Percentiles rank a stretch among this genome's conserved stretches.
Evolutionary conservation across 1,284 basidiomycete species (phyloP).

Genomic region (Porodaedalea pini): DNA sequence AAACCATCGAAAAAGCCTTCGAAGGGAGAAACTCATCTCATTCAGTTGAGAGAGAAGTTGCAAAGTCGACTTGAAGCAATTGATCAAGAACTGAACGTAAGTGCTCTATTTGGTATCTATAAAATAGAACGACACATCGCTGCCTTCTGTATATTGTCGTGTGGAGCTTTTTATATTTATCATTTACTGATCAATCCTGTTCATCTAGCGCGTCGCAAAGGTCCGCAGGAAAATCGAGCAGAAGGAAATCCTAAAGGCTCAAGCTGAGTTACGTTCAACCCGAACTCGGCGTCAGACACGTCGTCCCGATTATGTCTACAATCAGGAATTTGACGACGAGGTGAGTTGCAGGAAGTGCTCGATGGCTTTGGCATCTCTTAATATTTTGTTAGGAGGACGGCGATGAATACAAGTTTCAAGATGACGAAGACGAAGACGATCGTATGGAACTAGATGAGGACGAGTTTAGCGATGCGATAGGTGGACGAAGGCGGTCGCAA

Average conservation of each 20-base stretch:
- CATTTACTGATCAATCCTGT: constrained; percentile 27
- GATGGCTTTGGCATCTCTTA: background rate
- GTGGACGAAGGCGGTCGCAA: constrained; percentile 58
- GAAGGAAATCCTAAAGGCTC: constrained; percentile 57
- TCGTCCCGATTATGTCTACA: constrained; percentile 75
- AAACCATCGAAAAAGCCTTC: constrained; percentile 50
- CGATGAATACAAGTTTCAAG: constrained; percentile 63
- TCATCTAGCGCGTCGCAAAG: constrained; percentile 59
- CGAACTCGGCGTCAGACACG: constrained; percentile 66
- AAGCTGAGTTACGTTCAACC: constrained; percentile 72
- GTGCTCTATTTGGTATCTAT: constrained; percentile 30
- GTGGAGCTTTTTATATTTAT: no score
- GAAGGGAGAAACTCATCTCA: constrained; percentile 40
- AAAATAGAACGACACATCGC: constrained; percentile 22
- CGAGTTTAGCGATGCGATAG: constrained; percentile 35
- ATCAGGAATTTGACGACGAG: constrained; percentile 60
- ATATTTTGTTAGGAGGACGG: constrained; percentile 47
- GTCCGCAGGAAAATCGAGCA: constrained; percentile 66
- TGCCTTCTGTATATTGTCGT: no score
- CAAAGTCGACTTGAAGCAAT: constrained; percentile 61
- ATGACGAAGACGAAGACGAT: constrained; percentile 61
- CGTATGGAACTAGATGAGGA: constrained; percentile 49
- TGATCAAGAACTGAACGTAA: constrained; percentile 65
- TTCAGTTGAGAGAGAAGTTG: constrained; percentile 54
- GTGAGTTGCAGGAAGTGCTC: constrained; percentile 35